Evolutionary conservation across 2,329 filamentous ascomycete genomes (phyloP).

Genomic region (Orbilia quercus): DNA sequence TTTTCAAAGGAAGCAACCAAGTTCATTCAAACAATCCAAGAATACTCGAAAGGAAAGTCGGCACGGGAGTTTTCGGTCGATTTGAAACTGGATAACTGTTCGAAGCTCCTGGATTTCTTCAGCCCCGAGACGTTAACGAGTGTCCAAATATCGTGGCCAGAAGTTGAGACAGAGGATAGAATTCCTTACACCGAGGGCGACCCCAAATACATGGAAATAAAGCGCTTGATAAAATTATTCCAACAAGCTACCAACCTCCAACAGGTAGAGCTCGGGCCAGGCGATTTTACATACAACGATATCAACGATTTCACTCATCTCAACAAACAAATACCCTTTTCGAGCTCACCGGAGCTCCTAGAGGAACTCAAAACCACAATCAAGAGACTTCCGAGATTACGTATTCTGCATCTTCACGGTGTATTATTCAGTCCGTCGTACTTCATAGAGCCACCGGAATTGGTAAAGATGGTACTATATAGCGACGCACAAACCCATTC

Average conservation of each 20-base stretch:
- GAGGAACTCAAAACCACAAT: neutral
- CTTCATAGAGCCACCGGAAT: constrained; percentile 6
- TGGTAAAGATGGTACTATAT: neutral
- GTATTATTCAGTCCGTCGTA: constrained; percentile 3
- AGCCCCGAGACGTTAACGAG: neutral
- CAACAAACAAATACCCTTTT: neutral
- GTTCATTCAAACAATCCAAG: neutral
- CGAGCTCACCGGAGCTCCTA: neutral
- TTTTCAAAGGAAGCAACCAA: neutral
- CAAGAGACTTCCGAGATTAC: neutral
- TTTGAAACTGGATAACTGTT: neutral
- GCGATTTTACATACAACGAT: too few species aligned
- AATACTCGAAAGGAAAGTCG: neutral
- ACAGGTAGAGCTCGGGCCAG: constrained; percentile 4
- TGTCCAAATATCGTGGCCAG: neutral
- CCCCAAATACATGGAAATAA: neutral
- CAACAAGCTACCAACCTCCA: neutral
- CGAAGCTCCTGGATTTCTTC: neutral
- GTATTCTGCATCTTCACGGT: neutral
- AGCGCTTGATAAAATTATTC: neutral
- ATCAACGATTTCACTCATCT: too few species aligned
- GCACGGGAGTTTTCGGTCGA: neutral
- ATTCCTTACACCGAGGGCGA: neutral
- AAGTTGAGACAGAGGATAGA: neutral
- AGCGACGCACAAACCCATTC: neutral